A percentile compares a stretch with the other conserved stretches of the same genome.
phyloP scores from a whole-genome alignment of 345 rosid species.

The Heritiera littoralis region DNA sequence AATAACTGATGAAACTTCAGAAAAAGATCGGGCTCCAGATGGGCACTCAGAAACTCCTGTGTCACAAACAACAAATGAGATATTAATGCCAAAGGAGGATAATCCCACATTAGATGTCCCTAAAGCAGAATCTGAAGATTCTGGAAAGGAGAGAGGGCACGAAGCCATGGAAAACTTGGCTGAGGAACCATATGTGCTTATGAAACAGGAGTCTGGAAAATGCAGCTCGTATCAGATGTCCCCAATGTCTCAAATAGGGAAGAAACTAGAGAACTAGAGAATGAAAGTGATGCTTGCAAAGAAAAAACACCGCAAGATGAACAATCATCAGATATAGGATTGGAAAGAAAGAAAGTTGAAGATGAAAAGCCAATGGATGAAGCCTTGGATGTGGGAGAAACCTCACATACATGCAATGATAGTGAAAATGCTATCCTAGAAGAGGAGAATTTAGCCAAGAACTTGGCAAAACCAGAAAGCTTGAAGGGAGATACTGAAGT shows the following conservation, averaged over 20 bases:
- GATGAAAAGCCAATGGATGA: conserved; percentile 23
- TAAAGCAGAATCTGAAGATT: conserved; percentile 19
- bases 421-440: conserved; percentile 18
- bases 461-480: conserved; percentile 18
- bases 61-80: conserved; percentile 11
- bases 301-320: not conserved
- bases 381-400: conserved; percentile 6
- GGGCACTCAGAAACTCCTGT: conserved; percentile 19
- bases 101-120: conserved; percentile 19
- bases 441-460: conserved; percentile 21
- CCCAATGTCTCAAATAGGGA: conserved; percentile 12
- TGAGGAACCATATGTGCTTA: conserved; percentile 19
- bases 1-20: conserved; percentile 3
- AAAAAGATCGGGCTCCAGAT: not conserved
- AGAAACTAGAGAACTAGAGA: conserved; percentile 16
- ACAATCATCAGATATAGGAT: conserved; percentile 2
- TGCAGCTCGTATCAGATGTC: conserved; percentile 7
- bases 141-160: conserved; percentile 6
- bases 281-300: conserved; percentile 8
- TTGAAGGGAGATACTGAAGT: conserved; percentile 24
- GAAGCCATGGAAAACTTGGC: conserved; percentile 4
- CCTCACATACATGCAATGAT: not conserved
- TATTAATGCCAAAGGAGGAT: not conserved
- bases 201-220: conserved; percentile 23
- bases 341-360: conserved; percentile 14